Evolutionary conservation across 106 monocot genomes (phyloP), one percentile per base, ranked within the genome.

Genomic region (Allium sativum): DNA sequence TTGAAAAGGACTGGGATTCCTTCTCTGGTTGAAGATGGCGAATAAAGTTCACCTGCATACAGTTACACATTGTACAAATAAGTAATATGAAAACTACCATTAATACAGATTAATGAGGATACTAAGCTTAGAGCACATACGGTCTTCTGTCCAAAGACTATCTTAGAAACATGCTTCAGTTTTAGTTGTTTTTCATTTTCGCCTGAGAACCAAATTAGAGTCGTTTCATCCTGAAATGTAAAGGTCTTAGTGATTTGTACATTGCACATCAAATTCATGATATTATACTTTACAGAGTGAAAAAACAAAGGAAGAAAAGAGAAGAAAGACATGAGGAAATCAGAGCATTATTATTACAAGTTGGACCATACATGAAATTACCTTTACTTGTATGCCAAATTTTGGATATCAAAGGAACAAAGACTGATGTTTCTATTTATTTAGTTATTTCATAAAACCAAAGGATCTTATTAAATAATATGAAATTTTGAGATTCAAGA

Each of bases 11-110:
- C 46, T 72, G 82, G 17, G 58, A 59, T 52, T 85, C 82, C 55
- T 80, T 89, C 50, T 77, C 88, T 8, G 72, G 71, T 47, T 72
- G 74, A 65, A 68, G 53, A 18, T 77, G 82, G 21, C 77, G 68
- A 16, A 69, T 73, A 83, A 93, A 93, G 61, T 82, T 93, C 68
- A 76, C 80, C 89, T 93, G 76, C 50, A 77, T 53, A 75, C 5
- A 31, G 31, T 31, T 2, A 31, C 31, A 59, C 42, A 41, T 42
- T 60, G 60, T 44, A 43, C 31, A 31, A 31, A 2, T 31, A 31
- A 31, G 5, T 31, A 31, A 31, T 31, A 31, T 31, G 31, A 31
- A 31, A 31, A 31, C 31, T 31, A 31, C 31, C 31, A 31, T 31
- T 2, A 31, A 3, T 31, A 31, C 5, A 31, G 31, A 31, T 31